Evolutionary conservation across 805 yeast genomes (phyloP).

Genomic region (Ogataea nitratoaversa): DNA sequence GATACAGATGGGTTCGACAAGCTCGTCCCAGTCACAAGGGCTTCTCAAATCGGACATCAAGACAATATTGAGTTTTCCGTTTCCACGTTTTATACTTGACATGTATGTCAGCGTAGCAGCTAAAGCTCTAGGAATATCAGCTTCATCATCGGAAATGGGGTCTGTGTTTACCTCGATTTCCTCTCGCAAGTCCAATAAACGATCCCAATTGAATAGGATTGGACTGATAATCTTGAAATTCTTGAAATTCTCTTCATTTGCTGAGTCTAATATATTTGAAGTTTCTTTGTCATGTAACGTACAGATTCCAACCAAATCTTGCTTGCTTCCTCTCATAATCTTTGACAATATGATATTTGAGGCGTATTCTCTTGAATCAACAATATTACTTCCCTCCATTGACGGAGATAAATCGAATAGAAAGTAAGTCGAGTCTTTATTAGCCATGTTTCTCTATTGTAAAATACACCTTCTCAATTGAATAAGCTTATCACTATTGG

Average conservation of each 20-base stretch:
- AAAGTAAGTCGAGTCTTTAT: slow-evolving; percentile 29
- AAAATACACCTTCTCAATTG: too few relatives aligned
- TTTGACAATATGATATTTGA: slow-evolving; percentile 34
- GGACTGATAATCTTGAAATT: slow-evolving; percentile 19
- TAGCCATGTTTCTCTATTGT: slow-evolving; percentile 11
- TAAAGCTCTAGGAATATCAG: slow-evolving; percentile 25
- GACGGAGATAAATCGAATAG: slow-evolving; percentile 47
- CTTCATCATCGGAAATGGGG: slow-evolving; percentile 19
- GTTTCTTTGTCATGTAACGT: slow-evolving; percentile 25
- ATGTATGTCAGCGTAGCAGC: slow-evolving; percentile 23
- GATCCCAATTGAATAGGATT: slow-evolving; percentile 14
- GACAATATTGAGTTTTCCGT: slow-evolving; percentile 15
- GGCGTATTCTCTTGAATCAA: slow-evolving; percentile 38
- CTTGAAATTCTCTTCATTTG: slow-evolving; percentile 20
- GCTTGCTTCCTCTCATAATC: slow-evolving; percentile 23
- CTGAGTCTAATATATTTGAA: slow-evolving; percentile 19
- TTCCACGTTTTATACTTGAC: slow-evolving; percentile 9
- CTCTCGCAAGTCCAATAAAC: slow-evolving; percentile 10
- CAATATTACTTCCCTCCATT: slow-evolving; percentile 33
- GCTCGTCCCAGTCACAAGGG: slow-evolving; percentile 16
- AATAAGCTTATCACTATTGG: too few relatives aligned
- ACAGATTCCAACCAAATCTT: slow-evolving; percentile 22
- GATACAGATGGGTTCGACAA: slow-evolving; percentile 11
- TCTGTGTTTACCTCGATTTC: slow-evolving; percentile 15
- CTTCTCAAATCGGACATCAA: slow-evolving; percentile 17